phyloP scores from a whole-genome alignment of 164 flowering plant genomes.

The Cinnamomum chago region DNA sequence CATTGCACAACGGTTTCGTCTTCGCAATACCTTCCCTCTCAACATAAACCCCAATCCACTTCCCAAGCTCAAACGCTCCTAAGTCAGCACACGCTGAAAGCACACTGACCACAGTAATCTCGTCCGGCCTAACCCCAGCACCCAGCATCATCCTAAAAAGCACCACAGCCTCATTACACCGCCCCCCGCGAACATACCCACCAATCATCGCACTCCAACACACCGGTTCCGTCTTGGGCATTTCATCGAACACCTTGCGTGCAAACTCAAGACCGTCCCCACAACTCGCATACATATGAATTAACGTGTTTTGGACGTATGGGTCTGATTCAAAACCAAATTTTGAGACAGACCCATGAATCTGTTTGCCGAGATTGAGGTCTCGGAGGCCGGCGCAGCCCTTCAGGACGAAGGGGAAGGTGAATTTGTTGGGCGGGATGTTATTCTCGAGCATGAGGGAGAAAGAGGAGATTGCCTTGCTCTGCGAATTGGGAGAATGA shows the following conservation, averaged over 20 bases:
- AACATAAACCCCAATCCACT: constrained; percentile 17
- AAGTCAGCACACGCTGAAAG: constrained; percentile 18
- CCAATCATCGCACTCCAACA: constrained; percentile 22
- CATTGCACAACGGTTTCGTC: constrained; percentile 12
- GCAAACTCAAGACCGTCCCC: constrained; percentile 9
- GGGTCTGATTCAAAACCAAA: constrained; percentile 10
- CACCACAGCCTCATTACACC: constrained; percentile 9
- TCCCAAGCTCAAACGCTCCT: constrained; percentile 16
- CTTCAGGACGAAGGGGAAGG: constrained; percentile 21
- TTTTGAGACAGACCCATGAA: constrained; percentile 16
- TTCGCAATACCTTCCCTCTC: constrained; percentile 6
- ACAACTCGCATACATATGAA: constrained; percentile 13
- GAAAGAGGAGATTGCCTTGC: constrained; percentile 5
- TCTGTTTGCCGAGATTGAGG: constrained; percentile 4
- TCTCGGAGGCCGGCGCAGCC: constrained; percentile 15
- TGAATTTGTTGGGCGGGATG: constrained; percentile 18
- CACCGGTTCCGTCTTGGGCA: constrained; percentile 14
- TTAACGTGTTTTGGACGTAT: constrained; percentile 15
- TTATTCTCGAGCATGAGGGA: constrained; percentile 8
- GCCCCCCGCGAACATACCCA: constrained; percentile 13
- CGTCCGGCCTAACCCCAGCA: constrained; percentile 12
- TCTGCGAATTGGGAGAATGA: not conserved
- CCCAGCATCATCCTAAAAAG: constrained; percentile 18
- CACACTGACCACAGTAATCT: constrained; percentile 13
- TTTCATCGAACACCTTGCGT: constrained; percentile 16